These are phyloP conservation scores for Colletotrichum shisoi DNA, from an alignment of 2,329 filamentous ascomycete species.

Conservation along the genomic window DNA sequence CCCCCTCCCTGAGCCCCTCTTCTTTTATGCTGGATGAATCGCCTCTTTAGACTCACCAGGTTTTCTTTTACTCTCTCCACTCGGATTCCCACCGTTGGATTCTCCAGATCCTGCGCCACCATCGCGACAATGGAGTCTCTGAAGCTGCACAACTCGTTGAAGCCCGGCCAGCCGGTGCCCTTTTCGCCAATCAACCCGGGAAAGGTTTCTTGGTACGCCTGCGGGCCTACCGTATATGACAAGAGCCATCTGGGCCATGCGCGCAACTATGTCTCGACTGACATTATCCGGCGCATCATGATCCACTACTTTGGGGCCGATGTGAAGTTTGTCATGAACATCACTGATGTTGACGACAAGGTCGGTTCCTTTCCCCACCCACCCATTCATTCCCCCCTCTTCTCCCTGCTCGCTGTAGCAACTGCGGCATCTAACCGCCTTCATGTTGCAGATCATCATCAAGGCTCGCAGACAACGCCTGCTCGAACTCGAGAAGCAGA, in stretches of 20 bases:
- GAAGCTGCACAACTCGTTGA: constrained; percentile 82
- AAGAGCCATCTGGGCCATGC: constrained; percentile 84
- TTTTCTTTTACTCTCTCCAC: constrained; percentile 45
- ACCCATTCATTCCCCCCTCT: too few relatives aligned
- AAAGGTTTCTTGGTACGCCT: constrained; percentile 85
- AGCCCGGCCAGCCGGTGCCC: constrained; percentile 72
- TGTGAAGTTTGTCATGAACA: constrained; percentile 90
- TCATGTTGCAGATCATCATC: constrained; percentile 60
- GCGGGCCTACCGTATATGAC: constrained; percentile 86
- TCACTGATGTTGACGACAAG: constrained; percentile 84
- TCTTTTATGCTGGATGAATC: constrained; percentile 46
- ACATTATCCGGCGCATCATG: constrained; percentile 85
- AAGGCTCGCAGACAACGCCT: constrained; percentile 79
- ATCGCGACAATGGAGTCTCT: constrained; percentile 62
- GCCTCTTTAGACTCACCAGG: constrained; percentile 44
- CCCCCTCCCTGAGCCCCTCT: neutral
- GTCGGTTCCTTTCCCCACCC: constrained; percentile 47
- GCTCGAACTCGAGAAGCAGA: constrained; percentile 79
- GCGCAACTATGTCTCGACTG: constrained; percentile 88
- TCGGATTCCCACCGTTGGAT: constrained; percentile 42
- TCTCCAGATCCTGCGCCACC: constrained; percentile 49
- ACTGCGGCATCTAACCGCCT: neutral
- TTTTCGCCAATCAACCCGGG: constrained; percentile 76
- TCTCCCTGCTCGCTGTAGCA: too few relatives aligned
- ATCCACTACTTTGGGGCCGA: constrained; percentile 83